Percentiles rank a stretch among this genome's conserved stretches.
Evolutionary conservation across 371 early-diverging fungal genomes (phyloP).

Genomic region (Circinella umbellata): DNA sequence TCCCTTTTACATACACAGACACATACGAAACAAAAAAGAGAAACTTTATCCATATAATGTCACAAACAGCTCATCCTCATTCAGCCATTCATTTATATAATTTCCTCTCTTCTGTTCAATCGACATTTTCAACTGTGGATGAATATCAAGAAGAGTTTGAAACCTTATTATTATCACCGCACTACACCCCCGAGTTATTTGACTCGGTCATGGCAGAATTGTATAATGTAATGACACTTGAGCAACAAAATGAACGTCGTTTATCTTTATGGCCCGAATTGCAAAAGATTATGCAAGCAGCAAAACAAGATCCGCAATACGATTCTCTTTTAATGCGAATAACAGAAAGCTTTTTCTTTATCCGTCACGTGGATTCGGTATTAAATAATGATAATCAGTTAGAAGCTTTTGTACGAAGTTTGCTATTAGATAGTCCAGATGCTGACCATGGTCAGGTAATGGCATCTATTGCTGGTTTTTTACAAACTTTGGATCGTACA

Average conservation of each 20-base stretch:
- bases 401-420: slow-evolving; percentile 14
- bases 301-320: slow-evolving; percentile 10
- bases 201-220: background rate
- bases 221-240: background rate
- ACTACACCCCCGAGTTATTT: background rate
- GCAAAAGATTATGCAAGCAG: slow-evolving; percentile 3
- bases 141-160: background rate
- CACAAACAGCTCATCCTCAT: background rate
- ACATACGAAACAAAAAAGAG: too few relatives aligned
- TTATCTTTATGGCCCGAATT: slow-evolving; percentile 6
- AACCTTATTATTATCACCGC: background rate
- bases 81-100: slow-evolving; percentile 1
- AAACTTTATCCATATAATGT: too few relatives aligned
- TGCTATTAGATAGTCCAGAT: slow-evolving; percentile 12
- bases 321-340: slow-evolving; percentile 10
- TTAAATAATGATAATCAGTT: slow-evolving; percentile 4
- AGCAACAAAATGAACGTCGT: background rate
- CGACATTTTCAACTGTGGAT: background rate
- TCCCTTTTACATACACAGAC: too few relatives aligned
- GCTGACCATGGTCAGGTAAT: slow-evolving; percentile 18
- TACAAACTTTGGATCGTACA: background rate
- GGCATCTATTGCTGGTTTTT: slow-evolving; percentile 2
- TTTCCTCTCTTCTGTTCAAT: slow-evolving; percentile 2
- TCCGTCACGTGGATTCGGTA: slow-evolving; percentile 9
- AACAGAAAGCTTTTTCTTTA: slow-evolving; percentile 15